Percentiles rank a stretch among this genome's conserved stretches.
Evolutionary conservation across 345 rosid genomes (phyloP).

Genomic region (Syzygium oleosum): DNA sequence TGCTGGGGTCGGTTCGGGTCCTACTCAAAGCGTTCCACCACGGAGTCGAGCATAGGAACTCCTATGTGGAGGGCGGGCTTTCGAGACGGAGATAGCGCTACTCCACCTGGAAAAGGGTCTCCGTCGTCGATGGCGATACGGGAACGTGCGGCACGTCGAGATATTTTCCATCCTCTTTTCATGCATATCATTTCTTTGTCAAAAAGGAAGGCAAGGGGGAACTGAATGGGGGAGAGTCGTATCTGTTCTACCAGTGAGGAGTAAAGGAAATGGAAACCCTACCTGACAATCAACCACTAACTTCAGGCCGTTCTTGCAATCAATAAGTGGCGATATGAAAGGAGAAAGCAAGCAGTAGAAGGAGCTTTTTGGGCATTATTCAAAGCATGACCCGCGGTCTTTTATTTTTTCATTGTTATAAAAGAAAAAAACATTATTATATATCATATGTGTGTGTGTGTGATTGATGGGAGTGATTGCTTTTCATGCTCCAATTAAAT

Average conservation of each 20-base stretch:
- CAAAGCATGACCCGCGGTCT: background rate
- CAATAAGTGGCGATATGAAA: background rate
- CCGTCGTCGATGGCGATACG: background rate
- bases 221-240: background rate
- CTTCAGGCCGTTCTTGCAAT: background rate
- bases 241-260: background rate
- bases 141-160: background rate
- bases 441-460: too few species aligned
- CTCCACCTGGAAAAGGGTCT: background rate
- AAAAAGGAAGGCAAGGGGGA: background rate
- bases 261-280: background rate
- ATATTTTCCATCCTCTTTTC: background rate
- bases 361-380: background rate
- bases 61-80: background rate
- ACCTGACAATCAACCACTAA: background rate
- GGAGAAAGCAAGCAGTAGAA: background rate
- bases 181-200: background rate
- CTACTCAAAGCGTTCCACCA: background rate
- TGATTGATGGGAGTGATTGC: background rate
- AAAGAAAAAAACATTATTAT: background rate
- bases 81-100: background rate
- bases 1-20: background rate
- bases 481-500: background rate
- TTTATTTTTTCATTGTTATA: background rate
- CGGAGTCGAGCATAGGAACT: background rate